Base-by-base conservation (phyloP, 2,329 filamentous ascomycete species). In the Phialemonium atrogriseum region DNA sequence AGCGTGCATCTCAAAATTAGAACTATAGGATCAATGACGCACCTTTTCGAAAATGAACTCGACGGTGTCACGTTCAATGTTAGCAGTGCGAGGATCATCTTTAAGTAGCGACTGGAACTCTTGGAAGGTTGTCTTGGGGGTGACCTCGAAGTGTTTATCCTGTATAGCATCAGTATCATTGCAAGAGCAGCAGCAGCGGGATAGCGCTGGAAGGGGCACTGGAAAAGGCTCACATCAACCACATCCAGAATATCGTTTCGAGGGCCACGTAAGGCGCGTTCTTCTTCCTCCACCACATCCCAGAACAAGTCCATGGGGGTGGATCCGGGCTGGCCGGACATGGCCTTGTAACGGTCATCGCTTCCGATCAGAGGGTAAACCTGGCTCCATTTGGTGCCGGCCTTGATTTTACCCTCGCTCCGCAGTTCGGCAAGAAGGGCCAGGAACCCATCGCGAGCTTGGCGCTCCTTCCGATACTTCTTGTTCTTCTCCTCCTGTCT, bases 261-360 rank as follows among this genome's bases (percentile, higher is more conserved):
- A 29, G 81, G 80, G 30, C 76, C 79, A 39, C 88, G 80, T 28
- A 95, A 66, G n/a, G 80, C 78, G 36, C 84, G 77, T 51, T 98
- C 89, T 55, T 96, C 87, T 54, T 94, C 87, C 54, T 96, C 91
- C 16, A 96, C 71, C 28, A 88, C 67, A 54, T 98, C 91, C 86
- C 89, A 95, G 63, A 98, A 96, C 6, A 98, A 67, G 49, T 96
- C 87, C 42, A 94, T 70, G 10, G 91, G 85, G 5, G 77, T 83
- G 5, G 88, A 94, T 34, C 89, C 88, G 36, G 73, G 60, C 51
- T 93, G 85, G 31, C 87, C 88, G 37, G 88, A 72, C 68, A 94
- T 86, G 41, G 77, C 78, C 46, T 68, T 70, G 58, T 94, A 96
- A 43, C 88, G 84, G 28, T 80, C 72, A 49, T 98, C 91, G 34